phyloP scores from a whole-genome alignment of 2,329 filamentous ascomycete species.

The Arthrobotrys conoides region DNA sequence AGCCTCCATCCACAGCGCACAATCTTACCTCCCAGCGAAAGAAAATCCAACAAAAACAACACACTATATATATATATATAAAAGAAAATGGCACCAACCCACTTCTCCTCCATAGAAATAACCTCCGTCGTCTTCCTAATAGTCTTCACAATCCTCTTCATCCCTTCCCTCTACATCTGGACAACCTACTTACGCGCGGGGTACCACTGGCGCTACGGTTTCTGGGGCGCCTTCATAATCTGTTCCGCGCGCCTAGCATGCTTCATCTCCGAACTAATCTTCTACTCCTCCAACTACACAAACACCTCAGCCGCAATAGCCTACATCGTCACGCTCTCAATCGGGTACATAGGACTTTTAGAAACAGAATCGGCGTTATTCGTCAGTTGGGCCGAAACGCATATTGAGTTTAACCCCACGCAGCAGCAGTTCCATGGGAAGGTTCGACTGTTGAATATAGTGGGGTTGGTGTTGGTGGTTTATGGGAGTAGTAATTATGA shows the following conservation, averaged over 20 bases:
- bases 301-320: conserved; percentile 48
- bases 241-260: conserved; percentile 49
- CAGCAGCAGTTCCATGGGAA: conserved; percentile 52
- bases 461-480: conserved; percentile 37
- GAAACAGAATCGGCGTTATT: conserved; percentile 55
- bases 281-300: conserved; percentile 49
- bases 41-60: conserved; percentile 45
- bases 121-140: conserved; percentile 48
- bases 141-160: conserved; percentile 41
- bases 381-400: conserved; percentile 44
- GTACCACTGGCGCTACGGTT: conserved; percentile 57
- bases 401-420: conserved; percentile 37
- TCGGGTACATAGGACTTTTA: conserved; percentile 54
- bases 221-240: conserved; percentile 60
- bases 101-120: conserved; percentile 51
- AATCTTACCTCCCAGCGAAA: too few species aligned
- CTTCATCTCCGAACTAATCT: conserved; percentile 59
- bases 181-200: conserved; percentile 47
- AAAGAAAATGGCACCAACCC: not conserved
- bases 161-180: conserved; percentile 55
- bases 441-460: conserved; percentile 47
- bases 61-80: not conserved
- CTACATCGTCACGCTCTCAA: conserved; percentile 51
- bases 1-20: too few species aligned
- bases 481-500: conserved; percentile 34